These are phyloP conservation scores for Dujonia santamariae DNA, from an alignment of 1,139 yeast genomes.

Conservation along the genomic window DNA sequence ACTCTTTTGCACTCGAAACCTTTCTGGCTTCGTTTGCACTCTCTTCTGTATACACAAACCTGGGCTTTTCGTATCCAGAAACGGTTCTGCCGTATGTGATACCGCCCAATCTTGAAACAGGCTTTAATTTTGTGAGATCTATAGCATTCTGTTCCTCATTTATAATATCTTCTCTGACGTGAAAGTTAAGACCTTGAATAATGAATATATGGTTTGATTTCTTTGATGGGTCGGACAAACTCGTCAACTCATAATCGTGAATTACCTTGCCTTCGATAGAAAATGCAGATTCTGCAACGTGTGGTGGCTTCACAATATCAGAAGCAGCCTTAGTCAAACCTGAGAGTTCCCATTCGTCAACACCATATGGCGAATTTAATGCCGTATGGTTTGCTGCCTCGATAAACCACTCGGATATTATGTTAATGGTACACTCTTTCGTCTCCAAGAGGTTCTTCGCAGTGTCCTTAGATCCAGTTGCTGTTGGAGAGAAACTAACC, in stretches of 20 bases:
- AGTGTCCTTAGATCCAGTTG: constrained; percentile 47
- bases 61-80: constrained; percentile 40
- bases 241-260: constrained; percentile 42
- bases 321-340: constrained; percentile 53
- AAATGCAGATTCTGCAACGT: constrained; percentile 61
- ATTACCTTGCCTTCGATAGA: constrained; percentile 54
- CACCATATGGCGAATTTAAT: constrained; percentile 44
- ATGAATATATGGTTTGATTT: constrained; percentile 41
- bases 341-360: constrained; percentile 54
- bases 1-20: background rate
- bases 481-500: constrained; percentile 36
- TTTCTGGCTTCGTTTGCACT: no score
- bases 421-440: constrained; percentile 54
- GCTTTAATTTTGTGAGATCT: constrained; percentile 48
- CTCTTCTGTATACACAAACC: constrained; percentile 36
- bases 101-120: constrained; percentile 59
- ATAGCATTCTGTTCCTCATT: constrained; percentile 37
- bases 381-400: constrained; percentile 61
- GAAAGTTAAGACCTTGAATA: constrained; percentile 57
- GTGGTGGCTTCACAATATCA: constrained; percentile 46
- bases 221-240: constrained; percentile 33
- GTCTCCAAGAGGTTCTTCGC: constrained; percentile 47
- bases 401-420: constrained; percentile 61
- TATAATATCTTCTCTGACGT: constrained; percentile 52
- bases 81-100: constrained; percentile 44